Evolutionary conservation across 345 rosid genomes (phyloP), one percentile per base, ranked within the genome.

Genomic region (Lumnitzera littorea): DNA sequence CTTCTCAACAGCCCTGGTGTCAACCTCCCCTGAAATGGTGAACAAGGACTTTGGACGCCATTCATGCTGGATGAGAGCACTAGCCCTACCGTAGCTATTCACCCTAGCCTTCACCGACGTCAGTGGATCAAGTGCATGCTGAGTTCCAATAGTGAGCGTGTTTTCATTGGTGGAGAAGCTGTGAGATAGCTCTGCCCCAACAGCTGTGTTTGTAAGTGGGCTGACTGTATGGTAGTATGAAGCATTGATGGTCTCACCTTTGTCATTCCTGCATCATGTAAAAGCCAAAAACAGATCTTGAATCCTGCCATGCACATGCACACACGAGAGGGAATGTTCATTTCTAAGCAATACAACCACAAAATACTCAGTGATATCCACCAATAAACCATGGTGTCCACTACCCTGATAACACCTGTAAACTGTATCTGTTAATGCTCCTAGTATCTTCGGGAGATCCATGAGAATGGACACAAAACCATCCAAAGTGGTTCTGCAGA

Each of bases 141-240:
- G 97, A 8, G 95, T 82, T 17, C 99, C 99, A 0, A 95, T 66
- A 9, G 91, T 88, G 48, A 95, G 74, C 4, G 89, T 71, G 74
- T 91, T 95, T 66, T 86, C 92, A 3, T 91, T 84, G 78, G 71
- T 86, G 15, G 99, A 72, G 63, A 91, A 86, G 81, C 80, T 80
- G 68, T 86, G 99, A 62, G 66, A 79, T 58, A 95, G 81, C 89
- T 95, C 99, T 0, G 97, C 99, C 24, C 99, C 97, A 36, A 95
- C 99, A 13, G 89, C 94, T 14, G 97, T 89, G 71, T 70, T 86
- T 51, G 77, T 84, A 76, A 85, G 66, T 4, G 95, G 97, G 74
- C 82, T 86, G 65, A 91, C 96, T 13, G 64, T 61, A 72, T 95
- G 99, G 77, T 86, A 95, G 78, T 95, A 91, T 48, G 99, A 88